A percentile compares a stretch with the other conserved stretches of the same genome.
These are phyloP conservation scores for Termitomyces sp. DNA, from an alignment of 768 basidiomycete genomes.

Conservation along the genomic window DNA sequence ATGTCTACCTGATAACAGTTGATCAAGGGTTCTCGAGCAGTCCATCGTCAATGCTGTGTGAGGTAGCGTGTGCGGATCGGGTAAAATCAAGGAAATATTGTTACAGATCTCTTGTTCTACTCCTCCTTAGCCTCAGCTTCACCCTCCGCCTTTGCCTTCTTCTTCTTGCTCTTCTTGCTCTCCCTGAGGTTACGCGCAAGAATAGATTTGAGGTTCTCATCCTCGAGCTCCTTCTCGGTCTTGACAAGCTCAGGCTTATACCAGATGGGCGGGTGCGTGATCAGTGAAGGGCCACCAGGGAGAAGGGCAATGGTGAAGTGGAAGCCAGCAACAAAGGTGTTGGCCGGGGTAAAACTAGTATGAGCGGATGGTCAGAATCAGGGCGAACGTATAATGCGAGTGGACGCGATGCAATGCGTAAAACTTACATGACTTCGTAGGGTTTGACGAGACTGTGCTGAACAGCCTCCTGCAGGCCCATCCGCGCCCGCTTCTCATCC, in stretches of 20 bases:
- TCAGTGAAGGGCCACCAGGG: slow-evolving; percentile 81
- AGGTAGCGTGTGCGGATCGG: neutral
- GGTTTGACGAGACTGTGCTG: slow-evolving; percentile 92
- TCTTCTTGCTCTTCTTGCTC: slow-evolving; percentile 91
- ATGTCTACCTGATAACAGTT: neutral
- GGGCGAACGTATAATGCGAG: no score
- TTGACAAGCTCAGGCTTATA: slow-evolving; percentile 91
- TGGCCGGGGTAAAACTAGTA: slow-evolving; percentile 73
- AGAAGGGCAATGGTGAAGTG: slow-evolving; percentile 96
- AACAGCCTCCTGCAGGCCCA: slow-evolving; percentile 95
- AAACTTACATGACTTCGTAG: slow-evolving; percentile 84
- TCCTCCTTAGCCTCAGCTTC: slow-evolving; percentile 33
- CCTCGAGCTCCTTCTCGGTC: slow-evolving; percentile 85
- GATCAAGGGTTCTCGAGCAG: neutral
- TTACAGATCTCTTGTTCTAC: slow-evolving; percentile 1
- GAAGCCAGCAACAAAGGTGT: slow-evolving; percentile 89
- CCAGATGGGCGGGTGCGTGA: slow-evolving; percentile 89
- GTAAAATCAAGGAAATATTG: neutral
- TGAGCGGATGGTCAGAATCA: slow-evolving; percentile 1
- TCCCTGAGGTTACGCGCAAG: slow-evolving; percentile 80
- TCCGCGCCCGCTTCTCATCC: slow-evolving; percentile 92
- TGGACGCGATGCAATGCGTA: neutral
- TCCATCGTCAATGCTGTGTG: neutral
- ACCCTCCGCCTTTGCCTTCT: slow-evolving; percentile 57
- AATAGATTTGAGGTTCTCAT: slow-evolving; percentile 79